A percentile compares a stretch with the other conserved stretches of the same genome.
Conservation (phyloP, 2,329 filamentous ascomycete species). For the Immersiporthe knoxdaviesiana region DNA sequence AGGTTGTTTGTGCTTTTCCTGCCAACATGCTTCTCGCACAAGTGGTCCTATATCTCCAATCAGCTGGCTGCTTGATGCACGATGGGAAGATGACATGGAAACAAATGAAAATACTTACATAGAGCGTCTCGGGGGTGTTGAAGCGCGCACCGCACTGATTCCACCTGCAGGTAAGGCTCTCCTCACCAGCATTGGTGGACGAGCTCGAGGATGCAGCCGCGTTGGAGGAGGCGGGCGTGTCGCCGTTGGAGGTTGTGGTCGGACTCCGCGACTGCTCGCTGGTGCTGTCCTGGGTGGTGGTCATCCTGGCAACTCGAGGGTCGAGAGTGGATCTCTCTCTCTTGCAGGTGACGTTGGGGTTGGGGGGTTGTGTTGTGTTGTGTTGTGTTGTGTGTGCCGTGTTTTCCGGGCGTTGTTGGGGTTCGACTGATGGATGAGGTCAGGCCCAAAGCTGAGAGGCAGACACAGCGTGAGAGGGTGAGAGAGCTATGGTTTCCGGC, state of each 20-base stretch:
- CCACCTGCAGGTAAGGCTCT: constrained; percentile 65
- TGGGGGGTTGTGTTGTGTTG: constrained; percentile 13
- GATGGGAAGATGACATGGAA: not conserved
- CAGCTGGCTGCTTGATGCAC: not conserved
- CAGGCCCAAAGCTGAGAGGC: not conserved
- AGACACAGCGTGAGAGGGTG: too few species aligned
- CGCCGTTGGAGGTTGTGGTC: constrained; percentile 55
- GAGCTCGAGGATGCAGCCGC: constrained; percentile 43
- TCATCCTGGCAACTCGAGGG: constrained; percentile 23
- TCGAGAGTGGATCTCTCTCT: constrained; percentile 4
- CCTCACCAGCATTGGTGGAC: constrained; percentile 49
- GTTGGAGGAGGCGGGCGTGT: constrained; percentile 56
- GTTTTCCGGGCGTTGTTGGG: constrained; percentile 11
- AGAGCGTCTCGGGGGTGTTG: constrained; percentile 59
- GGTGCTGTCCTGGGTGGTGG: constrained; percentile 29
- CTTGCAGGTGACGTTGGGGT: not conserved
- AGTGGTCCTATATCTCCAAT: constrained; percentile 72
- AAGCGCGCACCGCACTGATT: constrained; percentile 63
- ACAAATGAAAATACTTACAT: constrained; percentile 52
- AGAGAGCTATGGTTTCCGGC: not conserved
- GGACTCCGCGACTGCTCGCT: constrained; percentile 39
- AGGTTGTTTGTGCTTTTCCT: constrained; percentile 99
- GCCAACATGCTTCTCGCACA: constrained; percentile 97
- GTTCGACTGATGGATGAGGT: not conserved
- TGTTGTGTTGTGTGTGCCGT: constrained; percentile 8